Base-by-base conservation (phyloP, 495 filamentous ascomycete genomes). In the Penicillium salamii region DNA sequence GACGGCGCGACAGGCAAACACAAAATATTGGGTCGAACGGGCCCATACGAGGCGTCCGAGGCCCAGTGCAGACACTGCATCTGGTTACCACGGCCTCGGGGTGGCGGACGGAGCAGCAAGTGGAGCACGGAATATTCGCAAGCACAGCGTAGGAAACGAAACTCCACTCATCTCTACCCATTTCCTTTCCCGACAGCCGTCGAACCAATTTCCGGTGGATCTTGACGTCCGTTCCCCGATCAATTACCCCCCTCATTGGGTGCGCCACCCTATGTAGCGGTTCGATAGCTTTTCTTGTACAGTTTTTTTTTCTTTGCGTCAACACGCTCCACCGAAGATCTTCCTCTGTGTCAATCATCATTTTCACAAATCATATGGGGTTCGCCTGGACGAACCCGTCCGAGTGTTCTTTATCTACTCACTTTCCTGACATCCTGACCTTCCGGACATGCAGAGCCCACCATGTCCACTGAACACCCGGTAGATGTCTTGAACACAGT, bases 401-500 rank as follows among this genome's bases (percentile, higher is more conserved):
- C 41, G 13, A 19, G n/a, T 20, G 23, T 49, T 20, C 21, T 42
- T 49, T 49, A 41, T n/a, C 14, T 19, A n/a, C 12, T 47, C 24
- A 20, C 7, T 29, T 42, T 23, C 44, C 44, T n/a, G n/a, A n/a
- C n/a, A n/a, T n/a, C n/a, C n/a, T n/a, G n/a, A n/a, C n/a, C 36
- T 52, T 13, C 9, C 14, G 3, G 19, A 19, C 41, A 31, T 55
- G 31, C 7, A 4, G 5, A 21, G 21, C 26, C 34, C 59, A 62
- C 39, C 42, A 68, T 68, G 65, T 46, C 60, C 17, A 31, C 58
- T 7, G 50, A 44, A 7, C 48, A 72, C 23, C 66, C 68, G 5
- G 47, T 58, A 17, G 69, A 73, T 67, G 55, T 59, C 9, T 49
- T 72, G 14, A 45, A 66, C 41, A 75, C 71, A 1, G 38, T 74